These are phyloP conservation scores for Ogataea allantospora DNA, from an alignment of 805 yeast genomes.

Conservation along the genomic window DNA sequence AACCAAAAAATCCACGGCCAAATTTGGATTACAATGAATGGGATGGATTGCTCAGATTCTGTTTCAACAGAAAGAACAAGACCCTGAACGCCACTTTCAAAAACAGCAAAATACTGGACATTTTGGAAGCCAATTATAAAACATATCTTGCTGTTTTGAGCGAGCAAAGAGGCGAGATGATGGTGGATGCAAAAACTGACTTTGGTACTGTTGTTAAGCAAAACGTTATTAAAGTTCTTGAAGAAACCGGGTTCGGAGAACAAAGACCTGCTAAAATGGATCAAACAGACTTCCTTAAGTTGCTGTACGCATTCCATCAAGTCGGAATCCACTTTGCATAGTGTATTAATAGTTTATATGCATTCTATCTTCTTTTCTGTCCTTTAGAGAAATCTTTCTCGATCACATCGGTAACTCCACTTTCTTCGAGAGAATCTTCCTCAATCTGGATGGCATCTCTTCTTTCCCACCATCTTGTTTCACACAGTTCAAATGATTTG, in stretches of 20 bases:
- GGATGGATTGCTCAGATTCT: slow-evolving; percentile 92
- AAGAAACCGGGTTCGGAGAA: slow-evolving; percentile 77
- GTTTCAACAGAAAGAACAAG: slow-evolving; percentile 90
- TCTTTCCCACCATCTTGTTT: slow-evolving; percentile 98
- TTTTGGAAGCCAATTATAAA: slow-evolving; percentile 84
- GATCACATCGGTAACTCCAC: slow-evolving; percentile 85
- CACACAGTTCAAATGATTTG: slow-evolving; percentile 85
- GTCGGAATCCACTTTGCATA: slow-evolving; percentile 96
- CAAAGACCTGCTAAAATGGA: slow-evolving; percentile 92
- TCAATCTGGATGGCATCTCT: slow-evolving; percentile 85
- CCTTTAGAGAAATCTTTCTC: slow-evolving; percentile 58
- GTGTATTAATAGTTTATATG: slow-evolving; percentile 11
- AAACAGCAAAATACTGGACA: slow-evolving; percentile 71
- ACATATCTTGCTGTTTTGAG: slow-evolving; percentile 56
- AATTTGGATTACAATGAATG: slow-evolving; percentile 90
- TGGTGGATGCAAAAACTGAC: slow-evolving; percentile 42
- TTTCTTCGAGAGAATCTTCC: slow-evolving; percentile 89
- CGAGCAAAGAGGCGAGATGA: slow-evolving; percentile 48
- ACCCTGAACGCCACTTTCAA: slow-evolving; percentile 92
- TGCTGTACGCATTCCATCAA: slow-evolving; percentile 91
- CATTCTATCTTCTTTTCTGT: slow-evolving; percentile 51
- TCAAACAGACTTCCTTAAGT: slow-evolving; percentile 85
- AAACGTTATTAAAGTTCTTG: slow-evolving; percentile 70
- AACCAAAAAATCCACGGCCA: slow-evolving; percentile 92
- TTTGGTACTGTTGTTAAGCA: slow-evolving; percentile 53